Conservation (phyloP, 164 flowering plant genomes). For the Saururus chinensis region DNA sequence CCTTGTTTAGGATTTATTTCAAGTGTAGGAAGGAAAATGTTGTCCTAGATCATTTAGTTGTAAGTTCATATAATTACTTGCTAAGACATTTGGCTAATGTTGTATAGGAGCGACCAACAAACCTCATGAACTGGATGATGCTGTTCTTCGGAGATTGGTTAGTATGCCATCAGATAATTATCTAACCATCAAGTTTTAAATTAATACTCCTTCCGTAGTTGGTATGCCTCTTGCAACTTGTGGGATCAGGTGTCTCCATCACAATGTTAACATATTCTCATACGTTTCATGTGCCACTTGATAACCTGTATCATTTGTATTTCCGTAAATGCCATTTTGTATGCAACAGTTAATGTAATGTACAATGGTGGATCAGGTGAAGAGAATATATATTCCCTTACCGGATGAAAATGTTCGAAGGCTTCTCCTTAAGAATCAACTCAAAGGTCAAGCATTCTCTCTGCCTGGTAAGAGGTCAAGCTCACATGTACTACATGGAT, state of each 20-base stretch:
- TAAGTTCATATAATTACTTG: too few relatives aligned
- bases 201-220: background rate
- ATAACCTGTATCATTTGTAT: background rate
- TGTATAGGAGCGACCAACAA: constrained; percentile 95
- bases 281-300: background rate
- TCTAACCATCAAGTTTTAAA: background rate
- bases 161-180: constrained; percentile 15
- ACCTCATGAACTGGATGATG: constrained; percentile 98
- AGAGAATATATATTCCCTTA: constrained; percentile 85
- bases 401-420: constrained; percentile 81
- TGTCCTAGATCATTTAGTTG: background rate
- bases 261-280: background rate
- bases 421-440: constrained; percentile 60
- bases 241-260: background rate
- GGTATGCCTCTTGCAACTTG: background rate
- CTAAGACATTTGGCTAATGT: background rate
- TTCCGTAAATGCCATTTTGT: background rate
- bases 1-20: too few relatives aligned
- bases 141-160: constrained; percentile 96
- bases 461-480: constrained; percentile 54
- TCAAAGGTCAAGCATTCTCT: constrained; percentile 83
- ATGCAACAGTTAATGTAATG: too few relatives aligned
- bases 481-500: background rate
- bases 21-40: background rate
- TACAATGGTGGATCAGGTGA: constrained; percentile 43